Evolutionary conservation across 2,329 filamentous ascomycete genomes (phyloP), one percentile per base, ranked within the genome.

Genomic region (Bipolaris oryzae): DNA sequence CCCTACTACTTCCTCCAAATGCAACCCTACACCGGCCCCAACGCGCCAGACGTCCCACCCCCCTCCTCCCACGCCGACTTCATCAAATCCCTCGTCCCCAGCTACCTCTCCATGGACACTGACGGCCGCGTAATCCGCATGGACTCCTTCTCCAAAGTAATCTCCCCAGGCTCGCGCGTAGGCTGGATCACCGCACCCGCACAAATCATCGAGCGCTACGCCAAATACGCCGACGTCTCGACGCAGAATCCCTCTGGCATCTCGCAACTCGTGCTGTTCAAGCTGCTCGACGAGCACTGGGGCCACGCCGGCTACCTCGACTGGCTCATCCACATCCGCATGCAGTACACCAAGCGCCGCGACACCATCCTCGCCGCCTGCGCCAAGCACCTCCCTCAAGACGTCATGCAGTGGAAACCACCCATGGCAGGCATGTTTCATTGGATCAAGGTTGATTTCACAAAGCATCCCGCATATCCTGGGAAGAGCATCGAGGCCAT

Each of bases 401-500:
- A 90, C 20, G 81, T 97, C 33, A 89, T 92, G 16, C 87, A 82
- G 74, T 98, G 93, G 92, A 84, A 81, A 23, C 85, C 90, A 0
- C 93, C 94, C 0, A 84, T 84, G 55, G 91, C 93, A 1, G 94
- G 94, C 73, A 99, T 99, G 95, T 99, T 99, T 84, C 89, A 91
- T 72, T 95, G 91, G 91, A 78, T 95, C 55, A 81, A 84, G 50
- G 79, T 95, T 16, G 84, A 91, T 66, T 85, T 86, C 68, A 80
- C 78, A 18, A 82, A 84, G 59, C 90, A 94, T 67, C 90, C 90
- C 0, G 77, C 84, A 11, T 82, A 82, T 34, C 73, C 74, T 1
- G 78, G 70, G 9, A 74, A 74, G 62, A 79, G 76, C 46, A 79
- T 91, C 44, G 74, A 85, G 21, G 85, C 75, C 7, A 82, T 99